These are phyloP conservation scores for Claviceps sp. DNA, from an alignment of 2,329 filamentous ascomycete genomes.

Conservation along the genomic window DNA sequence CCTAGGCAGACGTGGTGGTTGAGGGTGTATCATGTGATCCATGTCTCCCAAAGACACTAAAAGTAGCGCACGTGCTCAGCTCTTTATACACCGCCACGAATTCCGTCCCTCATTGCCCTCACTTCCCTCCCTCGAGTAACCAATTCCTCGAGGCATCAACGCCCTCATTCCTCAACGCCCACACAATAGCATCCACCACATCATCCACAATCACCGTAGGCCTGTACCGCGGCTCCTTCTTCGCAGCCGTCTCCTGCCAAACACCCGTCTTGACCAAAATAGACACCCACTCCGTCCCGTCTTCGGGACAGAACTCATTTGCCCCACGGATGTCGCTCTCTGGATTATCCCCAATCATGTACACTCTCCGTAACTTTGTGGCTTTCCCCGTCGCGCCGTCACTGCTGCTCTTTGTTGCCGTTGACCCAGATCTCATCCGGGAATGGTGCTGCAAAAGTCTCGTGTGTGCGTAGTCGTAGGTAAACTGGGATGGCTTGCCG, in stretches of 20 bases:
- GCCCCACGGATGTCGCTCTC: conserved; percentile 84
- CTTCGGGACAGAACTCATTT: conserved; percentile 55
- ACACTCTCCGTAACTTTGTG: conserved; percentile 59
- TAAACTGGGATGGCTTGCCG: conserved; percentile 68
- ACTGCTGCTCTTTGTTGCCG: conserved; percentile 7
- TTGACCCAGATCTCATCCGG: conserved; percentile 11
- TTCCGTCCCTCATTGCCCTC: not conserved
- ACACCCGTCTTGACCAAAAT: conserved; percentile 74
- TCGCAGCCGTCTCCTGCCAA: conserved; percentile 33
- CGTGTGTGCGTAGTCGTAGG: conserved; percentile 72
- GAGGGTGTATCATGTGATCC: too few species aligned
- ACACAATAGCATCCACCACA: conserved; percentile 64
- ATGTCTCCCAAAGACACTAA: too few species aligned
- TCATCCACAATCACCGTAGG: conserved; percentile 58
- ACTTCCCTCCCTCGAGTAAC: conserved; percentile 8
- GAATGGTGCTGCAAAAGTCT: conserved; percentile 42
- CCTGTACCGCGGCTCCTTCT: conserved; percentile 39
- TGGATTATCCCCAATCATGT: conserved; percentile 89
- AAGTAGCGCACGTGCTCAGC: too few species aligned
- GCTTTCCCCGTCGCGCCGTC: conserved; percentile 26
- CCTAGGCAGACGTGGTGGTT: too few species aligned
- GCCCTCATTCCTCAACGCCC: conserved; percentile 51
- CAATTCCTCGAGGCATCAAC: conserved; percentile 21
- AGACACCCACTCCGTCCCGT: conserved; percentile 62
- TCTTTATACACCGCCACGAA: not conserved